A percentile compares a stretch with the other conserved stretches of the same genome.
Evolutionary conservation across 2,329 filamentous ascomycete species (phyloP).

Genomic region (Plectosphaerella sp.): DNA sequence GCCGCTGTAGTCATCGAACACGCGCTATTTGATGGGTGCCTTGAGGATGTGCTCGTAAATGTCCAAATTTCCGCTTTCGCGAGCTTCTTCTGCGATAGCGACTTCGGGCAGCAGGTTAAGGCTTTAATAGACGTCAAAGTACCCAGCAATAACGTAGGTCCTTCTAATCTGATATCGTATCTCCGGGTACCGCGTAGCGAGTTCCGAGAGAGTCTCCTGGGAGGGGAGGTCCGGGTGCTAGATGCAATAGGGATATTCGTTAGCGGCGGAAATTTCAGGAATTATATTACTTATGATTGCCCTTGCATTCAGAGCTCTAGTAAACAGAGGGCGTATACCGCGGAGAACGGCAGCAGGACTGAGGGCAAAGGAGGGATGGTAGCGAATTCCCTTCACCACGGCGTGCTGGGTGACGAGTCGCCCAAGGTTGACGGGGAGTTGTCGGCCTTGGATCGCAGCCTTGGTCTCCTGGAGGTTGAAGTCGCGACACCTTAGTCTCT

Average conservation of each 20-base stretch:
- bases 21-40: conserved; percentile 15
- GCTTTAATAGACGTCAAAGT: conserved; percentile 26
- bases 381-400: neutral
- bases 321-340: neutral
- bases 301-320: conserved; percentile 23
- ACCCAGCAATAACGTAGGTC: conserved; percentile 33
- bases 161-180: conserved; percentile 32
- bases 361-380: neutral
- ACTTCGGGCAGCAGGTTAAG: conserved; percentile 32
- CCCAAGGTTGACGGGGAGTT: neutral
- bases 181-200: conserved; percentile 23
- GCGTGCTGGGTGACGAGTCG: neutral
- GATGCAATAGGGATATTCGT: conserved; percentile 32
- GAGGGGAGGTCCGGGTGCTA: conserved; percentile 31
- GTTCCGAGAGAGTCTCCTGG: conserved; percentile 27
- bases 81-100: conserved; percentile 34
- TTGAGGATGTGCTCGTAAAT: conserved; percentile 28
- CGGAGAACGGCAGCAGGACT: neutral
- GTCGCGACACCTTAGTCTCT: neutral
- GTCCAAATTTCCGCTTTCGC: conserved; percentile 17
- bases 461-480: neutral
- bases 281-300: conserved; percentile 30
- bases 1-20: conserved; percentile 31
- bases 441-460: neutral
- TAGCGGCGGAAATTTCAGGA: conserved; percentile 16